phyloP scores from a whole-genome alignment of 1,284 basidiomycete genomes.

The Cystobasidium sp. region DNA sequence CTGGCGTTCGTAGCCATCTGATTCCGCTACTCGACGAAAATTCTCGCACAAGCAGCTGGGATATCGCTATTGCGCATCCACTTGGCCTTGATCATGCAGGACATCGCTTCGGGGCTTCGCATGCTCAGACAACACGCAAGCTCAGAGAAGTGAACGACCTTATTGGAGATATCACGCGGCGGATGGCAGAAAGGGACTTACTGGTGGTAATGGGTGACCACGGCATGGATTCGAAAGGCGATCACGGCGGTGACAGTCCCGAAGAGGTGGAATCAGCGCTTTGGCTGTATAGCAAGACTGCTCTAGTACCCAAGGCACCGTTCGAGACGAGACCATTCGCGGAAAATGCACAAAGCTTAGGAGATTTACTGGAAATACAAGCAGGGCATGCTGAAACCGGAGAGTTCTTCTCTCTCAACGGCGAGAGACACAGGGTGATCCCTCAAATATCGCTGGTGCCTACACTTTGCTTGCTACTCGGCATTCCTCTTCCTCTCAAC shows the following conservation, averaged over 20 bases:
- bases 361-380: not conserved
- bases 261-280: constrained; percentile 84
- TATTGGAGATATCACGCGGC: constrained; percentile 68
- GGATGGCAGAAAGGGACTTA: constrained; percentile 77
- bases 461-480: constrained; percentile 85
- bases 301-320: constrained; percentile 7
- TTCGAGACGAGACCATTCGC: not conserved
- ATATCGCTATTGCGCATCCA: constrained; percentile 88
- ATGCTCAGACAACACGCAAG: constrained; percentile 83
- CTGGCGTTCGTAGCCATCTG: constrained; percentile 82
- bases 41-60: constrained; percentile 62
- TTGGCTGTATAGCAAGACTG: constrained; percentile 81
- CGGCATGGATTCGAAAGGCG: constrained; percentile 93
- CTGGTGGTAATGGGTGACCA: constrained; percentile 94
- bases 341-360: not conserved
- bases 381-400: not conserved
- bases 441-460: constrained; percentile 96
- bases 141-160: constrained; percentile 85
- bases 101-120: constrained; percentile 88
- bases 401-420: constrained; percentile 31
- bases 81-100: constrained; percentile 98
- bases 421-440: constrained; percentile 63
- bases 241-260: constrained; percentile 90
- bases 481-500: constrained; percentile 92
- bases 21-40: constrained; percentile 72